A percentile compares a stretch with the other conserved stretches of the same genome.
phyloP scores from a whole-genome alignment of 306 rosid genomes.

The Rosa chinensis region DNA sequence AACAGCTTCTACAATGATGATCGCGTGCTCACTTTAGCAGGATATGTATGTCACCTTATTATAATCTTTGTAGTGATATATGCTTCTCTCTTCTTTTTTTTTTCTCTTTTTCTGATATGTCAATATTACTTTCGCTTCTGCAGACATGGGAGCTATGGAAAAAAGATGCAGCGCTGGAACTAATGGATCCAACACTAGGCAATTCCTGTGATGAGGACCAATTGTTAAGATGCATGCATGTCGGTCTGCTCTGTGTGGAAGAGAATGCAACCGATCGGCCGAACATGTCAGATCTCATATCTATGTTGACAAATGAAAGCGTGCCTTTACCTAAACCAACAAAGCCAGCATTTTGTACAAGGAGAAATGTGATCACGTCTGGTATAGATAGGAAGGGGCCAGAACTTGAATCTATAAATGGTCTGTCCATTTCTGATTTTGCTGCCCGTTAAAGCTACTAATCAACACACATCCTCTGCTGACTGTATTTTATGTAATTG shows the following conservation, averaged over 20 bases:
- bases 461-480: neutral
- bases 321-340: neutral
- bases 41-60: constrained; percentile 16
- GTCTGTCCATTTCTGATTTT: constrained; percentile 15
- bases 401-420: constrained; percentile 14
- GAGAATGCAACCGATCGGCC: constrained; percentile 17
- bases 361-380: neutral
- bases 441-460: neutral
- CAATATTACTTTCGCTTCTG: neutral
- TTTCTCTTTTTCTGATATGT: neutral
- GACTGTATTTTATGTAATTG: neutral
- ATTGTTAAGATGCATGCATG: constrained; percentile 13
- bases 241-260: constrained; percentile 22
- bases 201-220: neutral
- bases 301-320: constrained; percentile 12
- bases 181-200: neutral
- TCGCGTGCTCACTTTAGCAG: constrained; percentile 4
- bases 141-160: constrained; percentile 7
- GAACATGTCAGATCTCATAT: constrained; percentile 21
- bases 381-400: neutral
- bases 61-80: neutral
- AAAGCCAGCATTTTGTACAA: constrained; percentile 20
- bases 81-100: neutral
- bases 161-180: neutral
- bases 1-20: constrained; percentile 12